These are phyloP conservation scores for Amylocystis lapponica DNA, from an alignment of 768 basidiomycete species.

Conservation along the genomic window DNA sequence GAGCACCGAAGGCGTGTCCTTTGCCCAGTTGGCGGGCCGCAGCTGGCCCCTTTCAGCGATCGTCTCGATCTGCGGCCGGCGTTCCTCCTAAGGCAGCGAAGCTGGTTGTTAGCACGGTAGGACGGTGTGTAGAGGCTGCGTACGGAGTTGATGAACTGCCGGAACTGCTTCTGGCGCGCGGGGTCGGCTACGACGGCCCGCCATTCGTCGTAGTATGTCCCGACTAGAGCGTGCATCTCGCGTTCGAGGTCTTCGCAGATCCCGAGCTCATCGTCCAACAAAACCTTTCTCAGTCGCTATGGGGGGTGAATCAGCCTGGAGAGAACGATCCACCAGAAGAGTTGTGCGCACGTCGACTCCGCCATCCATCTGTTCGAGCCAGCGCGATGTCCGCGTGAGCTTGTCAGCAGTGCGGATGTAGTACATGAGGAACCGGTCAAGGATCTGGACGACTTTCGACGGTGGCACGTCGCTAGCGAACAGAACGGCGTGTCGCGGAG, in stretches of 20 bases:
- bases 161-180: constrained; percentile 42
- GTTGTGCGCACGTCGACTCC: constrained; percentile 44
- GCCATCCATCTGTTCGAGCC: constrained; percentile 67
- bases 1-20: constrained; percentile 43
- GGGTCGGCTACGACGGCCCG: constrained; percentile 52
- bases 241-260: constrained; percentile 65
- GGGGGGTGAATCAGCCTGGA: too few species aligned
- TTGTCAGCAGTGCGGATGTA: constrained; percentile 73
- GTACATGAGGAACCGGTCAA: constrained; percentile 61
- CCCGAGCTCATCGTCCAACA: constrained; percentile 66
- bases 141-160: constrained; percentile 63
- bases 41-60: constrained; percentile 57
- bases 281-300: constrained; percentile 54
- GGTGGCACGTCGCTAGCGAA: constrained; percentile 66
- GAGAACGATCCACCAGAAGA: background rate
- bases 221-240: constrained; percentile 60
- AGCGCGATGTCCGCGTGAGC: constrained; percentile 66
- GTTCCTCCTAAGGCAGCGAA: constrained; percentile 32
- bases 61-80: constrained; percentile 38
- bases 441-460: constrained; percentile 50
- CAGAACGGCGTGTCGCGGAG: constrained; percentile 52
- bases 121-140: constrained; percentile 4
- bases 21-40: constrained; percentile 67
- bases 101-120: background rate
- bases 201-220: constrained; percentile 70